Conservation (phyloP, 1,139 yeast species). For the Hansenula sp. region DNA sequence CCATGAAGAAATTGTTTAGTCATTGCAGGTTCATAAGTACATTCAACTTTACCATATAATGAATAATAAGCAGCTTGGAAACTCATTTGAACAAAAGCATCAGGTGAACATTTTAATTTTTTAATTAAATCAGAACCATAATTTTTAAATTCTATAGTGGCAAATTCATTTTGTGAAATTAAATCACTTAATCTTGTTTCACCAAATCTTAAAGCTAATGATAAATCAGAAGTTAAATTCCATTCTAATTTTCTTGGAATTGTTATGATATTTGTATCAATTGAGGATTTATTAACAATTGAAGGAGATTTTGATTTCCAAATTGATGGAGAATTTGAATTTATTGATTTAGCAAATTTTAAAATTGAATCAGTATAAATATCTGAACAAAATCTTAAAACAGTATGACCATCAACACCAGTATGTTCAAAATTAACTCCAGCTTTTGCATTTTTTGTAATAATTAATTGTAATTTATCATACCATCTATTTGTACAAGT, state of each 20-base stretch:
- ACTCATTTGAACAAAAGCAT: constrained; percentile 92
- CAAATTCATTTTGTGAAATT: constrained; percentile 86
- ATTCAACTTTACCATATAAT: constrained; percentile 86
- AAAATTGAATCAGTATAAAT: constrained; percentile 87
- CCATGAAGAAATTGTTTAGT: constrained; percentile 85
- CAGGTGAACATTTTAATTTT: constrained; percentile 85
- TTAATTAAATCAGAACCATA: constrained; percentile 81
- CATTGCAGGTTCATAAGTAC: constrained; percentile 96
- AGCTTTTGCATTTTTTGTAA: constrained; percentile 89
- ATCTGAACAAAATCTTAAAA: constrained; percentile 80
- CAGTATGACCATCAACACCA: constrained; percentile 95
- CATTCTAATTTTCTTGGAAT: constrained; percentile 88
- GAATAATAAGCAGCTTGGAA: constrained; percentile 93
- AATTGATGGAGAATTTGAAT: constrained; percentile 73
- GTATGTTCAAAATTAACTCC: constrained; percentile 95
- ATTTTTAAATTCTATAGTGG: constrained; percentile 67
- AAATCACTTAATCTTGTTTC: constrained; percentile 86
- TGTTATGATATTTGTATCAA: constrained; percentile 42
- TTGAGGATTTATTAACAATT: constrained; percentile 33
- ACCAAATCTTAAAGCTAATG: constrained; percentile 81
- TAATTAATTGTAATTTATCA: constrained; percentile 83
- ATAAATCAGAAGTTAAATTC: constrained; percentile 74
- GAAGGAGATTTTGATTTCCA: constrained; percentile 56
- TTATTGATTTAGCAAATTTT: constrained; percentile 80
- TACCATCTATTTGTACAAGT: constrained; percentile 96